These are phyloP conservation scores for Fomitiporia mediterranea DNA, from an alignment of 1,284 basidiomycete species.

Conservation along the genomic window DNA sequence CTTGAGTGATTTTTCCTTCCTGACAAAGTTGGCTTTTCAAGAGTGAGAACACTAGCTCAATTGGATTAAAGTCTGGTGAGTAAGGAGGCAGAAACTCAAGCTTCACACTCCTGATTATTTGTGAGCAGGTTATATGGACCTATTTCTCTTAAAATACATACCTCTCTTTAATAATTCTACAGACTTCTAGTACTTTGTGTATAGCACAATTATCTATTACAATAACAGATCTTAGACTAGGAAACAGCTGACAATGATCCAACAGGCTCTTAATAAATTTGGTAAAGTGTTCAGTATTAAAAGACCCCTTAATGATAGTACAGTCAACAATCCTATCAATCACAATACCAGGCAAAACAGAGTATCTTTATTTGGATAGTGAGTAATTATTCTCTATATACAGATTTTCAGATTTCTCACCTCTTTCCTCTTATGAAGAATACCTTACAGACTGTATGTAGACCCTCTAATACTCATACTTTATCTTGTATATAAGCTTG, in stretches of 20 bases:
- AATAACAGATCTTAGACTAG: no score
- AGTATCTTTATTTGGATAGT: constrained; percentile 27
- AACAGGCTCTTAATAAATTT: constrained; percentile 30
- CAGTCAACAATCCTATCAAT: constrained; percentile 27
- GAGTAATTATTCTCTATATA: constrained; percentile 13
- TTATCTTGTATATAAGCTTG: constrained; percentile 24
- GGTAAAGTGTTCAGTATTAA: constrained; percentile 24
- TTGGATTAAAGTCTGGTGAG: constrained; percentile 25
- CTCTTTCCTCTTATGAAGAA: constrained; percentile 32
- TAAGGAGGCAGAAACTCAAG: constrained; percentile 22
- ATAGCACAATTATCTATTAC: no score
- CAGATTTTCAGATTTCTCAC: constrained; percentile 24
- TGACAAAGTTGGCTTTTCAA: constrained; percentile 15
- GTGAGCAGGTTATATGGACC: constrained; percentile 7
- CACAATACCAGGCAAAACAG: constrained; percentile 32
- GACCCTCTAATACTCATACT: constrained; percentile 30
- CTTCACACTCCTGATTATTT: constrained; percentile 13
- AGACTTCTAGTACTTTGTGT: no score
- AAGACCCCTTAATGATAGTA: constrained; percentile 27
- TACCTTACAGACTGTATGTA: constrained; percentile 25
- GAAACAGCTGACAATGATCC: constrained; percentile 29
- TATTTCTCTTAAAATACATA: neutral
- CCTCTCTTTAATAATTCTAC: no score
- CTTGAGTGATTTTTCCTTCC: neutral
- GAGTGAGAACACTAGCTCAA: constrained; percentile 21